Conservation (phyloP, 495 filamentous ascomycete genomes). For the Chaetomium cochliodes region DNA sequence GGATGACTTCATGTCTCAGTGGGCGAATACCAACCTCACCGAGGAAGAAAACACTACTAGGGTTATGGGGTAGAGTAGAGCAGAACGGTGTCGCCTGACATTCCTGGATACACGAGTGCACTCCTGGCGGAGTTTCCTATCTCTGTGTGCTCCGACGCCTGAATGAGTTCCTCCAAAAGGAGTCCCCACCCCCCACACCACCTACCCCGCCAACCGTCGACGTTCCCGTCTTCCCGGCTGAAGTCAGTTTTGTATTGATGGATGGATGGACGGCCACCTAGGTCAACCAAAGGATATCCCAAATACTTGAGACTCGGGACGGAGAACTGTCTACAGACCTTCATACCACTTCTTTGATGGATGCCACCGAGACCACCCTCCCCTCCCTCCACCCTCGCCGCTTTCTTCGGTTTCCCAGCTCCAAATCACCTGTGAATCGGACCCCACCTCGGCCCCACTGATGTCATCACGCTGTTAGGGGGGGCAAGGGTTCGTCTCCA, state of each 20-base stretch:
- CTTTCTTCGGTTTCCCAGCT: not conserved
- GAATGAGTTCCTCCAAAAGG: not conserved
- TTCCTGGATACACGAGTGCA: not conserved
- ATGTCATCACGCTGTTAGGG: not conserved
- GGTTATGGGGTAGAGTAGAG: constrained; percentile 35
- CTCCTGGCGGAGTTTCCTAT: not conserved
- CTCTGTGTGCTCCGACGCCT: not conserved
- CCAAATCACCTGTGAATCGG: not conserved
- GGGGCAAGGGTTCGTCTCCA: constrained; percentile 3
- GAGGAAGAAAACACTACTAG: constrained; percentile 52
- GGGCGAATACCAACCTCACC: constrained; percentile 65
- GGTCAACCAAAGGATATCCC: too few relatives aligned
- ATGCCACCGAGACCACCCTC: not conserved
- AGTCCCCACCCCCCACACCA: not conserved
- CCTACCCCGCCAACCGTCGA: not conserved
- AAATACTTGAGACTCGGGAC: not conserved
- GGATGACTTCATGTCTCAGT: constrained; percentile 81
- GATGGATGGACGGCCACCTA: too few relatives aligned
- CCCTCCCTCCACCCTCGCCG: not conserved
- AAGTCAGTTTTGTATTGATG: not conserved
- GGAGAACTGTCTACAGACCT: not conserved
- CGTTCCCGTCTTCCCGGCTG: not conserved
- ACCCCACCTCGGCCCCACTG: constrained; percentile 8
- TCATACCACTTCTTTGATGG: not conserved
- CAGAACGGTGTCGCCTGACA: too few relatives aligned